phyloP scores from a whole-genome alignment of 441 rosid species.

The Mallotus repandus region DNA sequence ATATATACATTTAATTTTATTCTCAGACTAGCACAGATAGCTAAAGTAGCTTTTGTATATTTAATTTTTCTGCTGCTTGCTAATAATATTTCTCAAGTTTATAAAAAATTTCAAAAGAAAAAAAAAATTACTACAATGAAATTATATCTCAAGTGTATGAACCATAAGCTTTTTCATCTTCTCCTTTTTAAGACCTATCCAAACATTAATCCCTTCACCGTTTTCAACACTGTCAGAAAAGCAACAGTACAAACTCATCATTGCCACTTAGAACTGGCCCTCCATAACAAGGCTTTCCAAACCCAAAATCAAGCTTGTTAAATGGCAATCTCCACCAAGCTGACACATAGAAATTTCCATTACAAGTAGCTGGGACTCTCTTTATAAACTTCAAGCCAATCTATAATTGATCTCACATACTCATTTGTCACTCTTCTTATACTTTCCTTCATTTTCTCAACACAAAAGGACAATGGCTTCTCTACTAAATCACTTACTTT shows the following conservation, averaged over 20 bases:
- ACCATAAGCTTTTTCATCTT: conserved; percentile 21
- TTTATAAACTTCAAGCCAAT: conserved; percentile 26
- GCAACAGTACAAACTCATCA: conserved; percentile 25
- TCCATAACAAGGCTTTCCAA: conserved; percentile 23
- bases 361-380: conserved; percentile 26
- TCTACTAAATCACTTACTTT: conserved; percentile 19
- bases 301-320: conserved; percentile 10
- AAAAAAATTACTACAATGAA: no score
- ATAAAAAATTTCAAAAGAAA: no score
- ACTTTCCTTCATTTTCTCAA: conserved; percentile 24
- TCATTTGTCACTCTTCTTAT: conserved; percentile 23
- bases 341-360: conserved; percentile 31
- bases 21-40: no score
- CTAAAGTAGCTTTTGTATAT: no score
- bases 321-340: conserved; percentile 26
- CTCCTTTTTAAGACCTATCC: conserved; percentile 23
- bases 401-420: conserved; percentile 27
- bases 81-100: no score
- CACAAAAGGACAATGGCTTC: conserved; percentile 20
- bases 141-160: conserved; percentile 6
- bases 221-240: conserved; percentile 12
- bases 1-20: no score
- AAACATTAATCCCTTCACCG: conserved; percentile 16
- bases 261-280: conserved; percentile 23
- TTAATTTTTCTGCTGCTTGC: no score